Conservation (phyloP, 495 filamentous ascomycete species). For the Penicillium fimorum region DNA sequence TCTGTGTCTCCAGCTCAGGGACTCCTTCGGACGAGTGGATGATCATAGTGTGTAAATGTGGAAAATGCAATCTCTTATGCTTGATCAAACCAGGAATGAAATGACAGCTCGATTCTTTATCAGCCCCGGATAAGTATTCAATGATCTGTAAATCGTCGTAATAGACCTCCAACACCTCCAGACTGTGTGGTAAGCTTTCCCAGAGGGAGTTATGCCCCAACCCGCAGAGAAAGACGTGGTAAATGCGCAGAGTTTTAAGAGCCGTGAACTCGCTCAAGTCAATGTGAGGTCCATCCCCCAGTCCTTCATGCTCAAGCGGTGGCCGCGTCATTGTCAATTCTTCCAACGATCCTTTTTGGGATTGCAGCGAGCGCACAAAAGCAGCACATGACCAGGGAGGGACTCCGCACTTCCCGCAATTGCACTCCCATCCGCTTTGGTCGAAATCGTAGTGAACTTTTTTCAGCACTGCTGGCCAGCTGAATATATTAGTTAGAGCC, state of each 20-base stretch:
- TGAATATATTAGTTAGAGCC: constrained; percentile 15
- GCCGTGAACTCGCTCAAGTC: constrained; percentile 18
- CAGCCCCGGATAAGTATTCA: neutral
- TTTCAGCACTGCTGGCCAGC: constrained; percentile 20
- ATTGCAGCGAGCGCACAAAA: constrained; percentile 20
- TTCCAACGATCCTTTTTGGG: constrained; percentile 15
- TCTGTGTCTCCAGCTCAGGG: neutral
- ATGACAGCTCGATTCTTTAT: neutral
- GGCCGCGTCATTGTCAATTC: constrained; percentile 19
- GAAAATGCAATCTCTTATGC: neutral
- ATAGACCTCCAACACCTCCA: constrained; percentile 20
- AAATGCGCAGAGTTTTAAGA: constrained; percentile 16
- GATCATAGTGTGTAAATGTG: neutral
- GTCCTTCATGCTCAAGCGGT: constrained; percentile 19
- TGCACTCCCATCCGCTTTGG: constrained; percentile 17
- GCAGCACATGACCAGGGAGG: constrained; percentile 20
- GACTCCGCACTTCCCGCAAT: constrained; percentile 4
- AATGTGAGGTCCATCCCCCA: constrained; percentile 17
- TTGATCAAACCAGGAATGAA: constrained; percentile 1
- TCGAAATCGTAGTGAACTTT: constrained; percentile 21
- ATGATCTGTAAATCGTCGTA: constrained; percentile 17
- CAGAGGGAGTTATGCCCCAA: constrained; percentile 8
- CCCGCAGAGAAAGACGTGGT: constrained; percentile 20
- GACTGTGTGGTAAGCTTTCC: constrained; percentile 13
- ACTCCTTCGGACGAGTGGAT: neutral